phyloP scores from a whole-genome alignment of 73 alveolate species.

The Paramecium sonneborni region DNA sequence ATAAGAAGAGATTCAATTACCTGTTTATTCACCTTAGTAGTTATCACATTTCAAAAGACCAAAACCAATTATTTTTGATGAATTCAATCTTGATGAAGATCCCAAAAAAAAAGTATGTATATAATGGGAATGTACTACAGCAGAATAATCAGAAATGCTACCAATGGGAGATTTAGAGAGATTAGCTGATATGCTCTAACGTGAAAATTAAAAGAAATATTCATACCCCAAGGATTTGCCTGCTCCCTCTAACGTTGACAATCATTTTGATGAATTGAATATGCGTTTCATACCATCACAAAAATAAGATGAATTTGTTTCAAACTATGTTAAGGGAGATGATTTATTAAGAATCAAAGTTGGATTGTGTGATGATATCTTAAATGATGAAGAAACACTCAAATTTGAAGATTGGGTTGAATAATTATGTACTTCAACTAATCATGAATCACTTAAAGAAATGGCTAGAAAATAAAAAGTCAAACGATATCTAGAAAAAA shows the following conservation, averaged over 20 bases:
- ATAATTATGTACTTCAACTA: conserved; percentile 41
- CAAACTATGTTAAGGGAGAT: background rate
- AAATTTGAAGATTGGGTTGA: conserved; percentile 60
- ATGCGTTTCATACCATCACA: conserved; percentile 15
- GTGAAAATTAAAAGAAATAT: conserved; percentile 21
- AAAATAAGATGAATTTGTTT: conserved; percentile 28
- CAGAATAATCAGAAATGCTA: background rate
- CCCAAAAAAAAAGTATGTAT: conserved; percentile 3
- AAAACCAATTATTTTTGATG: background rate
- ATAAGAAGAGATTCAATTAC: background rate
- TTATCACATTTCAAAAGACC: background rate
- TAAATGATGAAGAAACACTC: conserved; percentile 40
- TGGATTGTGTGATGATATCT: conserved; percentile 30
- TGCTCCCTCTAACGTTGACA: conserved; percentile 35
- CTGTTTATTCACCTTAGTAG: background rate
- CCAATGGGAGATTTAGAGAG: conserved; percentile 44
- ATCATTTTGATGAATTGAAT: conserved; percentile 12
- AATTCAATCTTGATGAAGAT: conserved; percentile 14
- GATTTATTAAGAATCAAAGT: conserved; percentile 37
- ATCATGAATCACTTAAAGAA: conserved; percentile 47
- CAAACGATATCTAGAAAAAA: conserved; percentile 58
- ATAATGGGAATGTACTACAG: background rate
- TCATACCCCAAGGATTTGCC: conserved; percentile 47
- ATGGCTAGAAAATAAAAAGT: conserved; percentile 65
- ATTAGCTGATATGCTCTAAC: background rate